Base-by-base conservation (phyloP, 2,329 filamentous ascomycete species). In the Amauroascus niger region DNA sequence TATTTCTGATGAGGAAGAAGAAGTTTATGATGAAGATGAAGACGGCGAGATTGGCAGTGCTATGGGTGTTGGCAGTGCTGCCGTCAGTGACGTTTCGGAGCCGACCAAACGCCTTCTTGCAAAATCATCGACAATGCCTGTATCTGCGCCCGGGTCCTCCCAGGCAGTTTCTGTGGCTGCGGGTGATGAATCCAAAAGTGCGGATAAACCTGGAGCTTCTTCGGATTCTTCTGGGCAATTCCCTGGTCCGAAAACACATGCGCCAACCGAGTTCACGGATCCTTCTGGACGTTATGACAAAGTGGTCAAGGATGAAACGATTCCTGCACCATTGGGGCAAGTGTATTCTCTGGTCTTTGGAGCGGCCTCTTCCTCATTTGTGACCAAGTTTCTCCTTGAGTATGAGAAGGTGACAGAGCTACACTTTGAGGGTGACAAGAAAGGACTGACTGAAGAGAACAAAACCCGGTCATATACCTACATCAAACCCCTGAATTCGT, bases 391-490 rank as follows among this genome's bases (percentile, higher is more conserved):
- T 79, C 75, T 98, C 43, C 77, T 86, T 0, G 83, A 83, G 20
- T 88, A 96, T 54, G 88, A 95, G 66, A 97, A 95, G 67, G 93
- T 87, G 43, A 77, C 79, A 3, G 93, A 98, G n/a, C 69, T 97
- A 24, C 84, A 87, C 58, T 83, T 94, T 71, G 86, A 91, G 44
- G 78, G 81, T 52, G 89, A 94, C 61, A 88, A 88, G 64, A 86
- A 84, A 62, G 88, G 87, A 0, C 70, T 94, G 22, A 81, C 80
- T 2, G 79, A 81, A 46, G 88, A 94, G 16, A 87, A 84, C 70
- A 87, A 83, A 66, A 79, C 79, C 2, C 81, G 90, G 44, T 81
- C 75, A 18, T 95, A 85, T 66, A 84, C 83, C 1, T 98, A 96
- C 67, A 95, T 95, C 71, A 97, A 96, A 67, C 93, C 93, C 1